Evolutionary conservation across 2,329 filamentous ascomycete species (phyloP).

Genomic region (Claviceps citrina): DNA sequence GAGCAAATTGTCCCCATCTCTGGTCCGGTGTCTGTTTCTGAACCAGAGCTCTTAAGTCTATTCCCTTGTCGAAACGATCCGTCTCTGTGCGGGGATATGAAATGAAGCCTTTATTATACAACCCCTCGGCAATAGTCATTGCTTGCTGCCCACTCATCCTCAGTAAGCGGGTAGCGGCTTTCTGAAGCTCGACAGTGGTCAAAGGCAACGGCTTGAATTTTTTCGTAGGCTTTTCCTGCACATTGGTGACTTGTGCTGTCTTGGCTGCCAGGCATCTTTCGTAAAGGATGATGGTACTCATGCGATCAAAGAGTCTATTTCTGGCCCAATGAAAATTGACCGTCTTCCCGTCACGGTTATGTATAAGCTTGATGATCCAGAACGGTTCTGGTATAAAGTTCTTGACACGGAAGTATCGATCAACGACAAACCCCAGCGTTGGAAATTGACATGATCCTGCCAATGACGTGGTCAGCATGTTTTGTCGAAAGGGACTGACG

Average conservation of each 20-base stretch:
- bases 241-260: slow-evolving; percentile 64
- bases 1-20: slow-evolving; percentile 69
- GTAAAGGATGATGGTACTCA: slow-evolving; percentile 64
- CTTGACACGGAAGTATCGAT: slow-evolving; percentile 83
- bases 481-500: not conserved
- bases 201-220: slow-evolving; percentile 90
- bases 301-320: slow-evolving; percentile 73
- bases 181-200: slow-evolving; percentile 92
- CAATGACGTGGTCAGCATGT: not conserved
- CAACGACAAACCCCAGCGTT: slow-evolving; percentile 90
- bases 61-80: slow-evolving; percentile 81
- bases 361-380: slow-evolving; percentile 78
- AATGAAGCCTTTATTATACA: slow-evolving; percentile 92
- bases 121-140: slow-evolving; percentile 71
- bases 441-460: slow-evolving; percentile 91
- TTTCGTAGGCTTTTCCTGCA: slow-evolving; percentile 78
- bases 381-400: slow-evolving; percentile 89
- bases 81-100: slow-evolving; percentile 97
- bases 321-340: slow-evolving; percentile 77
- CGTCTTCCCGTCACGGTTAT: slow-evolving; percentile 60
- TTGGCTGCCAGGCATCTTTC: slow-evolving; percentile 70
- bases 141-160: slow-evolving; percentile 82
- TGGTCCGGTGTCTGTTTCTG: slow-evolving; percentile 68
- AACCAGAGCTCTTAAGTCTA: slow-evolving; percentile 66
- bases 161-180: slow-evolving; percentile 78